A percentile compares a stretch with the other conserved stretches of the same genome.
phyloP scores from a whole-genome alignment of 208 protist genomes.

The Acanthamoeba sp. region DNA sequence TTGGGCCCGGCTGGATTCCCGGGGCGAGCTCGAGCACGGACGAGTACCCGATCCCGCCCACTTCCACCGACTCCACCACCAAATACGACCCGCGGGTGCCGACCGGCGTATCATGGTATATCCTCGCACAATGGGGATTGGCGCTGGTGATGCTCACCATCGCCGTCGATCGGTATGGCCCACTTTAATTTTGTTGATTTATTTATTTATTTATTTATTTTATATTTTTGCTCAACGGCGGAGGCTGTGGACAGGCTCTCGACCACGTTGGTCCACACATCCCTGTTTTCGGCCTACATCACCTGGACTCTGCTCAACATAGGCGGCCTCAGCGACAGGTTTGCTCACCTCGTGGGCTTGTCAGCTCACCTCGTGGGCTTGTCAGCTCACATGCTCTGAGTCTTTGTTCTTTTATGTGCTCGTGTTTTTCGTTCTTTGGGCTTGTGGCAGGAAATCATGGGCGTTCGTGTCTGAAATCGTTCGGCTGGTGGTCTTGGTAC shows the following conservation, averaged over 20 bases:
- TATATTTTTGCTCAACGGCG: neutral
- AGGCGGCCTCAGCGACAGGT: conserved; percentile 30
- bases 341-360: neutral
- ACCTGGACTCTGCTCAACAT: conserved; percentile 49
- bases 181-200: too few species aligned
- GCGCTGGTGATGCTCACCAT: conserved; percentile 4
- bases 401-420: neutral
- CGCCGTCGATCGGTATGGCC: neutral
- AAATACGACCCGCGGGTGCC: conserved; percentile 13
- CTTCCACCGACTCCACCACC: conserved; percentile 8
- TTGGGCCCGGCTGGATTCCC: conserved; percentile 80
- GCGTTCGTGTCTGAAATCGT: neutral
- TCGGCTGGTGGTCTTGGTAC: neutral
- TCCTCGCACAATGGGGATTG: neutral
- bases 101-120: neutral
- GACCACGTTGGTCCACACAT: neutral
- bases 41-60: conserved; percentile 44
- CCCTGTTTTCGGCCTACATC: conserved; percentile 11
- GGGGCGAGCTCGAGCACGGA: neutral
- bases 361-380: neutral
- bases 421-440: neutral
- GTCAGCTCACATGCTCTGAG: neutral
- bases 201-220: too few species aligned
- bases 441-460: conserved; percentile 4
- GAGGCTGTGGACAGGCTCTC: neutral